Base-by-base conservation (phyloP, 805 yeast genomes). In the Cyberlindnera japonica region DNA sequence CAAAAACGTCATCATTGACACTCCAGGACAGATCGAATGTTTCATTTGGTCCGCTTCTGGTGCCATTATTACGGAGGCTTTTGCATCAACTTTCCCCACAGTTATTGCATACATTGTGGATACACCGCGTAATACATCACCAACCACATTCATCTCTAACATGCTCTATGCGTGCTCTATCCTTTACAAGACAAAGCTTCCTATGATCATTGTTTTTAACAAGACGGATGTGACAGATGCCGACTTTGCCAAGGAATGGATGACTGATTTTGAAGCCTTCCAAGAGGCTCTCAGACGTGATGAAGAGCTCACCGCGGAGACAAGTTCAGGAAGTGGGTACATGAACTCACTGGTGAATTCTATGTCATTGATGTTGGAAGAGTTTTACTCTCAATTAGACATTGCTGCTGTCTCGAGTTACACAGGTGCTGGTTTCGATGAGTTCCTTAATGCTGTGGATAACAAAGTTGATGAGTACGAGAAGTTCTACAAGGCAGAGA, bases 1-100 rank as follows among this genome's bases (percentile, higher is more conserved):
- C 49, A 63, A 77, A 16, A 83, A 89, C 60, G 85, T 90, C 49
- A 81, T 93, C 26, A 77, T 91, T 37, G 99, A 93, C 64, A 93
- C 99, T 1, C 99, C 99, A 0, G 99, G 99, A 11, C 99, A 93
- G 64, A 93, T 93, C 47, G 99, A 93, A 64, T 90, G 97, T 67
- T 93, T 93, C 61, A 89, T 93, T 31, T 93, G 99, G 99, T 82
- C 95, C 33, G 99, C 99, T 0, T 85, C 96, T 17, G 99, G 99
- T 11, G 77, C 96, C 17, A 93, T 93, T 47, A 84, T 93, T 44
- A 91, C 98, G 1, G 99, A 93, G 59, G 89, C 97, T 0, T 86
- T 93, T 66, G 99, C 98, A 1, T 83, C 95, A 0, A 79, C 95
- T 4, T 87, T 88, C 61, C 99, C 99, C 14, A 93, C 99, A 0